These are phyloP conservation scores for Amanita exitialis DNA, from an alignment of 768 basidiomycete species.

Conservation along the genomic window DNA sequence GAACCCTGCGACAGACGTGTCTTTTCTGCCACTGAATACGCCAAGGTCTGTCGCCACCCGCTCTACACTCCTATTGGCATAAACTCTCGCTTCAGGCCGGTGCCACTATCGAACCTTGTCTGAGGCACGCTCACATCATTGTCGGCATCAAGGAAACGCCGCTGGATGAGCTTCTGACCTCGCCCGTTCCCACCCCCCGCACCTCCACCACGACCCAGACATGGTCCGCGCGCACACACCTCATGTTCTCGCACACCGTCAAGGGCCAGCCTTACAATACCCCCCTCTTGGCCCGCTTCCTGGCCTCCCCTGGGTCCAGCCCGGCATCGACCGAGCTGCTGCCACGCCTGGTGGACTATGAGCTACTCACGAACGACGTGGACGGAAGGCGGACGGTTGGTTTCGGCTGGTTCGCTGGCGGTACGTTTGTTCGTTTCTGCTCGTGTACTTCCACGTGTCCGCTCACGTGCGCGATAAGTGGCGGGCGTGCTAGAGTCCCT, in stretches of 20 bases:
- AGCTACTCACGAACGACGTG: conserved; percentile 51
- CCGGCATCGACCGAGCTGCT: conserved; percentile 10
- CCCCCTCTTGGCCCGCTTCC: conserved; percentile 59
- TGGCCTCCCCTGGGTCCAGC: conserved; percentile 17
- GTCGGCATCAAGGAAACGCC: conserved; percentile 88
- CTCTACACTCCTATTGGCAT: background rate
- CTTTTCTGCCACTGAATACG: conserved; percentile 54
- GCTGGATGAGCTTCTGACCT: conserved; percentile 45
- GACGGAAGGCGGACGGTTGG: conserved; percentile 72
- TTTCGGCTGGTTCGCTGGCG: conserved; percentile 91
- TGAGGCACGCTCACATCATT: conserved; percentile 61
- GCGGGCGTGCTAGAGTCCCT: conserved; percentile 82
- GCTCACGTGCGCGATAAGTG: conserved; percentile 29
- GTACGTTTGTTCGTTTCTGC: conserved; percentile 26
- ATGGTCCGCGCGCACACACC: conserved; percentile 45
- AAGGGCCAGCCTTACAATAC: conserved; percentile 87
- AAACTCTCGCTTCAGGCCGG: conserved; percentile 50
- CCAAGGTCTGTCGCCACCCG: conserved; percentile 42
- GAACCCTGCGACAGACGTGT: conserved; percentile 72
- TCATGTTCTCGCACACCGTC: conserved; percentile 90
- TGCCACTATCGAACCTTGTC: conserved; percentile 47
- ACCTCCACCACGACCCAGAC: conserved; percentile 6
- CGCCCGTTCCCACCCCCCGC: conserved; percentile 20
- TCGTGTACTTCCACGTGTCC: background rate
- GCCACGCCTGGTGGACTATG: conserved; percentile 73